Evolutionary conservation across 1,139 yeast genomes (phyloP).

Genomic region (Chernovozyma aurita): DNA sequence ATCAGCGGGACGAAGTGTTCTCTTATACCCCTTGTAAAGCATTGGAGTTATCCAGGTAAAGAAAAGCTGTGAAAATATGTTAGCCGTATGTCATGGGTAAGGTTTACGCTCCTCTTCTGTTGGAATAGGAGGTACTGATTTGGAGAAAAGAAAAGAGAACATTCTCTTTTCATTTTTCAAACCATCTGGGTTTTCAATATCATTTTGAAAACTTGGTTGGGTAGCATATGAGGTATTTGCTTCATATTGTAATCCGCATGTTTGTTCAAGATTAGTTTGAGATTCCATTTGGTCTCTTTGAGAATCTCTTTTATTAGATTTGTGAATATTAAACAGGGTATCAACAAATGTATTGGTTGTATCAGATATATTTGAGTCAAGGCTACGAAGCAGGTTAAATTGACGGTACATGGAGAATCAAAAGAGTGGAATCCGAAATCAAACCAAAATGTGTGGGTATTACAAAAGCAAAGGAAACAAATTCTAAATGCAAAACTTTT

Average conservation of each 20-base stretch:
- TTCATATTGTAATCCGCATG: background rate
- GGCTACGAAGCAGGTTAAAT: background rate
- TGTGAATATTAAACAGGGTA: conserved; percentile 1
- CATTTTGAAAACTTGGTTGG: background rate
- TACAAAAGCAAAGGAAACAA: background rate
- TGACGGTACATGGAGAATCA: conserved; percentile 1
- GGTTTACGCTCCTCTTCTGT: conserved; percentile 32
- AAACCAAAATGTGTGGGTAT: background rate
- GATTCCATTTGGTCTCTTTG: conserved; percentile 6
- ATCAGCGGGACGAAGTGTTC: conserved; percentile 39
- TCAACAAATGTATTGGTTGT: conserved; percentile 5
- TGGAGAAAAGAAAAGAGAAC: conserved; percentile 32
- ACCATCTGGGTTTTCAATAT: conserved; percentile 9
- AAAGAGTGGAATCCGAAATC: background rate
- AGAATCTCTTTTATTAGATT: background rate
- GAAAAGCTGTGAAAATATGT: conserved; percentile 22
- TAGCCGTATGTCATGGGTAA: conserved; percentile 34
- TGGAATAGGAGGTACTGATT: conserved; percentile 31
- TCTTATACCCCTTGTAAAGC: conserved; percentile 36
- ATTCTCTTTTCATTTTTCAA: conserved; percentile 26
- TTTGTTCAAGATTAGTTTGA: conserved; percentile 6
- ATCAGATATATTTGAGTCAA: conserved; percentile 3
- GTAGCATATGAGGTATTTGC: background rate
- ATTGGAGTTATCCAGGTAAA: conserved; percentile 44
- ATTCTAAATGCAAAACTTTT: no score